Conservation (phyloP, 1,139 yeast genomes). For the Wickerhamomyces sp. region DNA sequence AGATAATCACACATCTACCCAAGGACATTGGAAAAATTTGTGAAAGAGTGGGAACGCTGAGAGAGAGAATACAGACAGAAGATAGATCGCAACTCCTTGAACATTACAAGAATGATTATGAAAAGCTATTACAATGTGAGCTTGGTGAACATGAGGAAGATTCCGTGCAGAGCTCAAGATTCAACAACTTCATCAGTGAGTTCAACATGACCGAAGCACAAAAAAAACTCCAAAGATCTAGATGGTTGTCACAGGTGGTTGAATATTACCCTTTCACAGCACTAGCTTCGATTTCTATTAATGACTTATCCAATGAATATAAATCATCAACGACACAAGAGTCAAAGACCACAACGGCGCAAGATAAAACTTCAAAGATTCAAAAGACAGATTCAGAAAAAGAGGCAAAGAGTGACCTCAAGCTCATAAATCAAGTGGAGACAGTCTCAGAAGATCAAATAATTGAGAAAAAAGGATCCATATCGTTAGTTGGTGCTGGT, state of each 20-base stretch:
- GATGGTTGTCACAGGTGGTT: conserved; percentile 88
- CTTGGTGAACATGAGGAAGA: conserved; percentile 66
- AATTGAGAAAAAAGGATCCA: conserved; percentile 38
- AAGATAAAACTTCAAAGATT: conserved; percentile 2
- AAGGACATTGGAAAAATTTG: conserved; percentile 65
- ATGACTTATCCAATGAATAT: conserved; percentile 48
- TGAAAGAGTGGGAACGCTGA: conserved; percentile 59
- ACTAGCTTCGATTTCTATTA: conserved; percentile 51
- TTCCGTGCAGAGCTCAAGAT: conserved; percentile 49
- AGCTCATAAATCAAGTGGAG: background rate
- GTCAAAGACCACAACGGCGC: conserved; percentile 2
- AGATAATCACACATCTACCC: conserved; percentile 63
- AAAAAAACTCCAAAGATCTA: conserved; percentile 53
- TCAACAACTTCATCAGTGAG: conserved; percentile 61
- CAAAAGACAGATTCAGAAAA: background rate
- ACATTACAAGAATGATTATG: conserved; percentile 14
- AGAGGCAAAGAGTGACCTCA: background rate
- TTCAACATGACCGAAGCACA: conserved; percentile 49
- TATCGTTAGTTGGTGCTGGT: conserved; percentile 87
- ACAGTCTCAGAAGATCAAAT: conserved; percentile 1
- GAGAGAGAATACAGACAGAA: conserved; percentile 50
- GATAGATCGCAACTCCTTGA: conserved; percentile 33
- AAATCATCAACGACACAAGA: conserved; percentile 6
- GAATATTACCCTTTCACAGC: conserved; percentile 80
- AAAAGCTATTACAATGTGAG: conserved; percentile 23